Base-by-base conservation (phyloP, 768 basidiomycete genomes). In the Kwoniella mangroviensis region DNA sequence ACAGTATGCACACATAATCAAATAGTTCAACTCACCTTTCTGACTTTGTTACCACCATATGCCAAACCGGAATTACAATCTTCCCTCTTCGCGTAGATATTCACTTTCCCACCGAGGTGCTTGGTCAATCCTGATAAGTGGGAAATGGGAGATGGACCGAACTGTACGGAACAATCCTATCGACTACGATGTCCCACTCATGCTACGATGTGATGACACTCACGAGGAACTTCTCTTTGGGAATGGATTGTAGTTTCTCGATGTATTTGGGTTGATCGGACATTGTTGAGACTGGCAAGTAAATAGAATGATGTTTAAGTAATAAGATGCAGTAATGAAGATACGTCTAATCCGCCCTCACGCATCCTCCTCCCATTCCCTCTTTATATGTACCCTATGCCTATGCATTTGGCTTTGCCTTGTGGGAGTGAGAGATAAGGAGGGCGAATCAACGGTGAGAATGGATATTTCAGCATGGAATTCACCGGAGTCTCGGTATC, bases 31-130 rank as follows among this genome's bases (percentile, higher is more conserved):
- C 65, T 54, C 68, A 70, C 70, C 71, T 73, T 73, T 55, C 74
- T 65, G 55, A 75, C 74, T 55, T 78, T 78, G 61, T 78, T 78
- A 24, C 76, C 76, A 22, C 76, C 76, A 62, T 72, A 74, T 34
- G 76, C 76, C 15, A 78, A 63, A 21, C 73, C 73, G 12, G 74
- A 75, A 61, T 78, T 78, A 68, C 70, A 71, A 51, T 78, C 76
- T 28, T 78, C 76, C 52, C 76, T 54, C 65, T 78, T 78, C 0
- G 76, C 76, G 41, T 67, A 75, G 28, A 78, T 71, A 22, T 64
- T 67, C 19, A 75, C 76, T 43, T 74, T 22, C 10, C 73, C 76
- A 22, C 76, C 74, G 13, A 78, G 66, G 13, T 34, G 28, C 21
- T 54, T 63, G 19, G 72, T 72, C 28, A 78, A 49, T 9, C 69